Conservation (phyloP, 176 grass and related monocot species). For the Ensete ventricosum region DNA sequence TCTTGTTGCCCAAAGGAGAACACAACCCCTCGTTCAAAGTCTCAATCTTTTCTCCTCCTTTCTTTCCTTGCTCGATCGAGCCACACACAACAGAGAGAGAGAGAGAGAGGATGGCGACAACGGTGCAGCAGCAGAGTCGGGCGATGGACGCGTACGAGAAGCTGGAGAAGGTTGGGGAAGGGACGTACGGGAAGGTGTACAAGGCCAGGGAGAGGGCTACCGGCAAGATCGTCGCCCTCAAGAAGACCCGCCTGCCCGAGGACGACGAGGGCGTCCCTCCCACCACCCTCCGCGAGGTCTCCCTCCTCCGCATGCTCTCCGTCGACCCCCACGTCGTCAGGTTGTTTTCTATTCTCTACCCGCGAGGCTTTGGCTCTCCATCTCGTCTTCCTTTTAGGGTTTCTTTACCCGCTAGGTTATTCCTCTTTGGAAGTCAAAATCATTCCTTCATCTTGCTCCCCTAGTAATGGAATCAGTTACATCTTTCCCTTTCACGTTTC, state of each 20-base stretch:
- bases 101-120: constrained; percentile 3
- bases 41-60: no score
- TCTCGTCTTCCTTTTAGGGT: neutral
- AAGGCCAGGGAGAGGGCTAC: constrained; percentile 92
- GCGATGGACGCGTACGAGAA: constrained; percentile 99
- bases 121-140: constrained; percentile 25
- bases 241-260: constrained; percentile 97
- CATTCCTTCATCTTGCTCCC: no score
- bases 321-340: constrained; percentile 76
- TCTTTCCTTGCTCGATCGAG: neutral
- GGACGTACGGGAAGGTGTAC: constrained; percentile 99
- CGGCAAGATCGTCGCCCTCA: constrained; percentile 85
- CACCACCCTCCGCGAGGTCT: constrained; percentile 95
- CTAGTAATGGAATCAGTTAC: no score
- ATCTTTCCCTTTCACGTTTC: no score
- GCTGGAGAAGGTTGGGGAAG: constrained; percentile 98
- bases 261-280: constrained; percentile 95
- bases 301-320: constrained; percentile 95
- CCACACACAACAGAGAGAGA: neutral
- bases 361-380: neutral
- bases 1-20: no score
- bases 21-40: no score
- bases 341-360: constrained; percentile 2
- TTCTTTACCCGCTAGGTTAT: neutral
- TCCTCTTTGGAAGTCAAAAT: no score